Evolutionary conservation across 805 yeast genomes (phyloP), one percentile per base, ranked within the genome.

Genomic region (Myxozyma neotropica): DNA sequence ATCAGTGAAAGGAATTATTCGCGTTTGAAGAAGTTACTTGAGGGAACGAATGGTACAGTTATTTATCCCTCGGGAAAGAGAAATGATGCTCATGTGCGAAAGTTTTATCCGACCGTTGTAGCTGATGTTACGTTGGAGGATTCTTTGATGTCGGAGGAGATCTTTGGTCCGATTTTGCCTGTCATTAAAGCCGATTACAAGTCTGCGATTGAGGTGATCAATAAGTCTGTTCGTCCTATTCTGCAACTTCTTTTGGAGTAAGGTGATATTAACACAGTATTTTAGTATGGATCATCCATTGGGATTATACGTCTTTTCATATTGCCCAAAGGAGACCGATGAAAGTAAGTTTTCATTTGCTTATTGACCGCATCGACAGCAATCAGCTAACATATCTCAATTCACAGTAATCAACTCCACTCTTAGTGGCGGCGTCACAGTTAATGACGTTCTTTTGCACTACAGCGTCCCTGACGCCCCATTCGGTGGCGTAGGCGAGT

Each of bases 131-230:
- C 72, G 3, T 83, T 87, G 82, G 75, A 78, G 44, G 97, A 92
- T 73, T 59, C 86, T 0, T 71, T 85, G 33, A 88, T 91, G 96
- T 68, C 78, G 62, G 82, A 78, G 44, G 97, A 92, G 74, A 73
- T 88, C 36, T 92, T 92, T 74, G 94, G 91, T 1, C 97, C 97
- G 7, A 75, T 92, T 3, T 76, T 92, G 65, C 97, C 97, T n/a
- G 77, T 92, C 24, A 59, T 91, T 33, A 75, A 78, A 53, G 87
- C 82, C 69, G 63, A 72, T 0, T 71, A 78, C 55, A 72, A 86
- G 52, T 71, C 74, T 13, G 73, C 72, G 1, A 79, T 80, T 0
- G 70, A 84, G 39, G 71, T 73, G n/a, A 65, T 69, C 12, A 58
- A 57, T 10, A 29, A 21, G 13, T 71, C 67, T 26, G 63, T 74